Conservation (phyloP, 768 basidiomycete species). For the Collybiopsis confluens region DNA sequence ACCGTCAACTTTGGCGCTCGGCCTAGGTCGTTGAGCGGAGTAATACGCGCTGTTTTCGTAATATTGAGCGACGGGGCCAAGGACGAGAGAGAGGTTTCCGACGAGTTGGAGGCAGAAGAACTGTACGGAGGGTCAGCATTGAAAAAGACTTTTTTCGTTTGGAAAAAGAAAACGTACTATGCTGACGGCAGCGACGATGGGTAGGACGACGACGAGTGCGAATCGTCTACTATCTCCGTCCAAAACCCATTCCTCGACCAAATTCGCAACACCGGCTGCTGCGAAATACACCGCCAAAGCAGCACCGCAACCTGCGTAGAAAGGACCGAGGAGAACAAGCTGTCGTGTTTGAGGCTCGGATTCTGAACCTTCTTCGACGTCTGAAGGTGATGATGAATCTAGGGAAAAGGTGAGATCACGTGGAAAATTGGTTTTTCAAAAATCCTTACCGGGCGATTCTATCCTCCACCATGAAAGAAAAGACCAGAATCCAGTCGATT, state of each 20-base stretch:
- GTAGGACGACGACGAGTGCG: constrained; percentile 57
- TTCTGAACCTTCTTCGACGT: background rate
- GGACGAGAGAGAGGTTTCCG: constrained; percentile 41
- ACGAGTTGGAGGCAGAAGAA: constrained; percentile 76
- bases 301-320: constrained; percentile 66
- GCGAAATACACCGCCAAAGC: constrained; percentile 62
- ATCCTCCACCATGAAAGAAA: constrained; percentile 7
- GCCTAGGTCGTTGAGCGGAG: background rate
- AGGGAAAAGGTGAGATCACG: too few species aligned
- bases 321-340: constrained; percentile 57
- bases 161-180: constrained; percentile 49
- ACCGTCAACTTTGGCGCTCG: constrained; percentile 1
- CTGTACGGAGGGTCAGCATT: constrained; percentile 30
- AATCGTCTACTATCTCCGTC: constrained; percentile 65
- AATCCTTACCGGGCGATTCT: background rate
- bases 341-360: constrained; percentile 23
- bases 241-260: constrained; percentile 64
- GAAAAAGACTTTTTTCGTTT: too few species aligned
- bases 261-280: constrained; percentile 50
- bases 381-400: background rate
- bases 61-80: constrained; percentile 84
- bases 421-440: too few species aligned
- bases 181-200: constrained; percentile 74
- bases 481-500: background rate
- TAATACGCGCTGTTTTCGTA: constrained; percentile 61